Evolutionary conservation across 1,284 basidiomycete species (phyloP).

Genomic region (Cutaneotrichosporon sp.): DNA sequence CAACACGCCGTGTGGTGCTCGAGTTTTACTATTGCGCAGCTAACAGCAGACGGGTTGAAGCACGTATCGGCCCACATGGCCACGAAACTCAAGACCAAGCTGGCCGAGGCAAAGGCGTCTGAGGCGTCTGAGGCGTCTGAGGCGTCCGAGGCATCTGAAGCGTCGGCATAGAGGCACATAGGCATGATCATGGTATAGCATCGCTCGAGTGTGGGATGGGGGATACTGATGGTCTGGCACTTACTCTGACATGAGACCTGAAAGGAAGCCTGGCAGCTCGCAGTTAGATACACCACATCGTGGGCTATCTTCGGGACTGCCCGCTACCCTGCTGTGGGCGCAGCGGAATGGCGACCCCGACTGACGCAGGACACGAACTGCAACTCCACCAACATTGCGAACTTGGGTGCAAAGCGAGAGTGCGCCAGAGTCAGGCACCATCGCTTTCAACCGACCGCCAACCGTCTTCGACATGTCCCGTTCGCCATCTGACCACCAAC

Average conservation of each 20-base stretch:
- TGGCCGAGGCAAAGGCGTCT: background rate
- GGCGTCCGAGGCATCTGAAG: background rate
- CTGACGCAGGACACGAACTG: background rate
- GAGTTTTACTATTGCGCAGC: background rate
- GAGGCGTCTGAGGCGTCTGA: background rate
- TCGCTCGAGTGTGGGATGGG: background rate
- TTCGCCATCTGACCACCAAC: too few species aligned
- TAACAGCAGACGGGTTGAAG: constrained; percentile 6
- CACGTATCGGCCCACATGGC: constrained; percentile 1
- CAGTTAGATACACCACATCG: background rate
- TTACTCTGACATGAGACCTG: background rate
- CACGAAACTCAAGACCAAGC: constrained; percentile 7
- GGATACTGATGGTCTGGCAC: background rate
- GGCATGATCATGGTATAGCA: constrained; percentile 9
- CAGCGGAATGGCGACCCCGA: too few species aligned
- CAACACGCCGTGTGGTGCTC: background rate
- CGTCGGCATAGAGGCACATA: background rate
- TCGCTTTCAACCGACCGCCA: background rate
- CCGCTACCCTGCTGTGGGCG: too few species aligned
- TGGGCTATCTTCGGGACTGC: too few species aligned
- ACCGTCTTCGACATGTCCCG: background rate
- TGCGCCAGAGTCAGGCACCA: background rate
- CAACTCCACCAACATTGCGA: too few species aligned
- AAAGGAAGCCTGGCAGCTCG: background rate
- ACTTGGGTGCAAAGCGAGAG: too few species aligned